phyloP scores from a whole-genome alignment of 2,329 filamentous ascomycete species.

The Chaetomium strumarium region DNA sequence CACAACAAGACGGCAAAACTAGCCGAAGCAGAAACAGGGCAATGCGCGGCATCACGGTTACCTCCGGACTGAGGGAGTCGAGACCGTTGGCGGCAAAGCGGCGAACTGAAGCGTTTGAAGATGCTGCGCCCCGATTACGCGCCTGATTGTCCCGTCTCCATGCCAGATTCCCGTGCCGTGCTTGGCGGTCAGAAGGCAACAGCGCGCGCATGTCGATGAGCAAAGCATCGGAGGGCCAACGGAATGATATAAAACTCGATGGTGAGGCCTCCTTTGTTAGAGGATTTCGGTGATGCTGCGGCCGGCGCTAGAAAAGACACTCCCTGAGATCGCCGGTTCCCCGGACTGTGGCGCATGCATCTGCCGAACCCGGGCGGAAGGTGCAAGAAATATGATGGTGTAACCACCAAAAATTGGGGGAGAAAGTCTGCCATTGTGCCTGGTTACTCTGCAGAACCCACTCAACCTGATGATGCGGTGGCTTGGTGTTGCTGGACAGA shows the following conservation, averaged over 20 bases:
- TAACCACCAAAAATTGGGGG: too few species aligned
- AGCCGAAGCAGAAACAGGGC: background rate
- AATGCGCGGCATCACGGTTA: background rate
- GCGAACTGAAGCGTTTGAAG: background rate
- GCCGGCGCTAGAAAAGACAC: too few species aligned
- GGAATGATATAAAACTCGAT: background rate
- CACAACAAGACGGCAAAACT: background rate
- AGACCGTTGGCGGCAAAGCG: conserved; percentile 7
- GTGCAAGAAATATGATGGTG: too few species aligned
- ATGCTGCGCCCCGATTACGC: conserved; percentile 11
- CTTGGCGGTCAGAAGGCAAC: background rate
- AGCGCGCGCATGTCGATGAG: background rate
- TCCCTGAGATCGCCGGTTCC: too few species aligned
- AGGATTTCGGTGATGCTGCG: too few species aligned
- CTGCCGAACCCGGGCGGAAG: background rate
- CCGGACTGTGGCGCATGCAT: background rate
- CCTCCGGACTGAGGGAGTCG: background rate
- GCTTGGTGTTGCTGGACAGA: background rate
- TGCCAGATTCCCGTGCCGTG: background rate
- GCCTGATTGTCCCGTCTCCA: background rate
- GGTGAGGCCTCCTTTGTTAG: conserved; percentile 2
- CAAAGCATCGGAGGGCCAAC: background rate
- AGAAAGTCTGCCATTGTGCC: too few species aligned
- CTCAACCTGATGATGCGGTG: background rate
- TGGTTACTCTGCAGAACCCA: too few species aligned